Percentiles rank a stretch among this genome's conserved stretches.
These are phyloP conservation scores for Alternaria rosae DNA, from an alignment of 2,329 filamentous ascomycete genomes.

Conservation along the genomic window DNA sequence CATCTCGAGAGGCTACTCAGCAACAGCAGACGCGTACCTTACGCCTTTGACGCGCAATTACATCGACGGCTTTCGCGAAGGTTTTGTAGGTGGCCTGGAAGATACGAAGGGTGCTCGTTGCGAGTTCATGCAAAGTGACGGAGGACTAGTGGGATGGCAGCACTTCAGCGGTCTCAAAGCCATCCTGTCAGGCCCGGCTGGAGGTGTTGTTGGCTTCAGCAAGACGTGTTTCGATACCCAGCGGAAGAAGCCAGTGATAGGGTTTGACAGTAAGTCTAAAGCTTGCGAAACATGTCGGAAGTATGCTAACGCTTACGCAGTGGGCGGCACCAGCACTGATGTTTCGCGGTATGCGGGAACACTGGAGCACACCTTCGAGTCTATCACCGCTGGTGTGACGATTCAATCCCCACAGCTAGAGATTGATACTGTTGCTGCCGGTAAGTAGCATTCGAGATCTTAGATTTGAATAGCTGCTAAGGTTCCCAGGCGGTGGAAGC, in stretches of 20 bases:
- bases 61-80: slow-evolving; percentile 30
- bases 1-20: slow-evolving; percentile 31
- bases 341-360: slow-evolving; percentile 43
- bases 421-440: slow-evolving; percentile 50
- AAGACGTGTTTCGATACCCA: slow-evolving; percentile 41
- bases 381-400: slow-evolving; percentile 40
- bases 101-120: slow-evolving; percentile 33
- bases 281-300: neutral
- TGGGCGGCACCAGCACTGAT: slow-evolving; percentile 45
- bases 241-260: slow-evolving; percentile 37
- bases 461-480: slow-evolving; percentile 21
- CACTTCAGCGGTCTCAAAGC: slow-evolving; percentile 43
- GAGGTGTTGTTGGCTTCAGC: slow-evolving; percentile 45
- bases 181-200: slow-evolving; percentile 46
- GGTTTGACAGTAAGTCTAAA: slow-evolving; percentile 25
- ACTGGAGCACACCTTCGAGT: slow-evolving; percentile 43
- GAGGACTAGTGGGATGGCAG: slow-evolving; percentile 34
- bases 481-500: slow-evolving; percentile 52
- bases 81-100: slow-evolving; percentile 34
- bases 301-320: neutral
- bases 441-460: neutral
- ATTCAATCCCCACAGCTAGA: slow-evolving; percentile 44
- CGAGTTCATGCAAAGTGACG: slow-evolving; percentile 49
- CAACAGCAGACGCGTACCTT: slow-evolving; percentile 39
- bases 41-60: slow-evolving; percentile 33